These are phyloP conservation scores for Phoma sp. DNA, from an alignment of 2,329 filamentous ascomycete genomes.

Conservation along the genomic window DNA sequence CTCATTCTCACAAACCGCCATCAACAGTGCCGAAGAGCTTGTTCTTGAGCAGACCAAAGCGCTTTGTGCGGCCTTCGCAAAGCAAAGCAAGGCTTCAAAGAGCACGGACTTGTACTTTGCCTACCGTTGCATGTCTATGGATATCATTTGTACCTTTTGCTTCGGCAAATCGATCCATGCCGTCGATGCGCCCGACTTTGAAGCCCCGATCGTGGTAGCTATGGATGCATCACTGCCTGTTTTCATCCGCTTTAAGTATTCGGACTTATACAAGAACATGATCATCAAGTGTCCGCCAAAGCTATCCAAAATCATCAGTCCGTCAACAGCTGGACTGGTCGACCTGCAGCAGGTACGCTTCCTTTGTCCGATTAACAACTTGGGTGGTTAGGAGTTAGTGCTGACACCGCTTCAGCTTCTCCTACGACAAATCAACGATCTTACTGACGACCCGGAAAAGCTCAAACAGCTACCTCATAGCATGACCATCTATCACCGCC, in stretches of 20 bases:
- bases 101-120: conserved; percentile 35
- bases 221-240: conserved; percentile 49
- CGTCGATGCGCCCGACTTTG: conserved; percentile 49
- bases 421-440: conserved; percentile 38
- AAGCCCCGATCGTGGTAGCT: conserved; percentile 51
- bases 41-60: conserved; percentile 47
- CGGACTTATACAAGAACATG: conserved; percentile 44
- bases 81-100: conserved; percentile 27
- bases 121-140: conserved; percentile 35
- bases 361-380: not conserved
- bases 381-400: not conserved
- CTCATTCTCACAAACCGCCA: conserved; percentile 51
- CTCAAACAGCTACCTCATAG: conserved; percentile 44
- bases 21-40: conserved; percentile 46
- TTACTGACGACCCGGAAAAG: conserved; percentile 39
- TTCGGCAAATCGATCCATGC: conserved; percentile 51
- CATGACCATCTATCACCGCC: conserved; percentile 48
- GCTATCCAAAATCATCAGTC: conserved; percentile 46
- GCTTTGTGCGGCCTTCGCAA: conserved; percentile 39
- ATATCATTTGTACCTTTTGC: conserved; percentile 46
- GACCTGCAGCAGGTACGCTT: conserved; percentile 42
- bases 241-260: conserved; percentile 51
- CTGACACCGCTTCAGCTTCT: conserved; percentile 30
- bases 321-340: conserved; percentile 47
- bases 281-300: conserved; percentile 48